phyloP scores from a whole-genome alignment of 2,329 filamentous ascomycete genomes.

The Cordyceps tenuipes region DNA sequence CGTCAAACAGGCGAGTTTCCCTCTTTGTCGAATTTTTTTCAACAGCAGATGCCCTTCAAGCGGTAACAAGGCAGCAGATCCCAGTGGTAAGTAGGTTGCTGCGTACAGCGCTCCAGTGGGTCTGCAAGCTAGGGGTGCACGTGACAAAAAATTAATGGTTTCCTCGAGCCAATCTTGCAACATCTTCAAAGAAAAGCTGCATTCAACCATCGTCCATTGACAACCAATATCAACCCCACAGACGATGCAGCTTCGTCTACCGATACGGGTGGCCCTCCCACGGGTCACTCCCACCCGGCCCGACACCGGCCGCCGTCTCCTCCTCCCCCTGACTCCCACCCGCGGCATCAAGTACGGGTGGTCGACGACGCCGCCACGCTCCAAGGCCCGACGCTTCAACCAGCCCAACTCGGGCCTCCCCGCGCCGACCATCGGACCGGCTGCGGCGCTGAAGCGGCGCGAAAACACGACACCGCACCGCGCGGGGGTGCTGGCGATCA shows the following conservation, averaged over 20 bases:
- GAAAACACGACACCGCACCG: conserved; percentile 55
- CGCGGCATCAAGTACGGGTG: conserved; percentile 53
- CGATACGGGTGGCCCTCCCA: conserved; percentile 35
- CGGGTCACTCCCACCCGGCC: conserved; percentile 25
- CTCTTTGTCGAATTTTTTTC: no score
- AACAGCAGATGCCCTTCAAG: no score
- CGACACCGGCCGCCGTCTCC: conserved; percentile 27
- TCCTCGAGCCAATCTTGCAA: conserved; percentile 5
- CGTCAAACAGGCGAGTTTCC: no score
- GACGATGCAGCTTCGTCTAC: conserved; percentile 39
- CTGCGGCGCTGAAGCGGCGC: conserved; percentile 51
- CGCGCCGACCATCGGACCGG: conserved; percentile 46
- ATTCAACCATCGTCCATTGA: conserved; percentile 15
- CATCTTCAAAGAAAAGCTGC: not conserved
- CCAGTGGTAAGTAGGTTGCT: no score
- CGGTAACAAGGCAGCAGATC: no score
- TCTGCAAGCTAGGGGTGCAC: conserved; percentile 1
- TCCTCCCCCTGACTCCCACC: conserved; percentile 37
- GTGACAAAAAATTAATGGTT: not conserved
- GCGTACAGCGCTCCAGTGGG: not conserved
- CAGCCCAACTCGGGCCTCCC: conserved; percentile 49
- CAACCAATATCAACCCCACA: conserved; percentile 11
- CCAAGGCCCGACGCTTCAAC: conserved; percentile 53
- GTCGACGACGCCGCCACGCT: conserved; percentile 45
- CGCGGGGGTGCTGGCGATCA: conserved; percentile 75